Evolutionary conservation across 257 asterid species (phyloP), one percentile per base, ranked within the genome.

Genomic region (Ligustrum vulgare): DNA sequence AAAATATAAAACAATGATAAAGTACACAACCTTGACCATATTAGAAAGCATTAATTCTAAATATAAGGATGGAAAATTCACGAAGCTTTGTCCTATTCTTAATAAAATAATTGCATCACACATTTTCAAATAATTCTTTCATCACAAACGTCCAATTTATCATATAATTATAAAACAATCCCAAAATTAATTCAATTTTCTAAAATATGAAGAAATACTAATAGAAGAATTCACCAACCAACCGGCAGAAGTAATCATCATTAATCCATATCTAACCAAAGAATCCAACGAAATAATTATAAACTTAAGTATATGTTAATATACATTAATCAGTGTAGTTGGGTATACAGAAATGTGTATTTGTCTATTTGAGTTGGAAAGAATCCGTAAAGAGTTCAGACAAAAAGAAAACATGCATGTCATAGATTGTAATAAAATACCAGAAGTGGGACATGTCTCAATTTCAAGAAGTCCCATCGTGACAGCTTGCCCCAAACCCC

Each of bases 381-480:
- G 79, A 62, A 35, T 23, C 70, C 76, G 34, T 74, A 35, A 63
- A 49, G 70, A 20, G 64, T 80, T 76, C 79, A 63, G 71, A 77
- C 75, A 37, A 77, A 78, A 69, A 32, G 83, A 5, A 56, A 0
- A 43, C 75, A 20, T 43, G 81, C 62, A 75, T 25, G 45, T 73
- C 79, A 13, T 75, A 60, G 69, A 80, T 54, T 51, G 25, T 75
- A 35, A 33, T 16, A 69, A 37, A 35, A 2, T 62, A 67, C 69
- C 73, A 34, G 36, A 1, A 11, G 49, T 80, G 87, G 88, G 78
- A 54, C 78, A 86, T 78, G 71, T 73, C 75, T 70, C 85, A 72
- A 37, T 76, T 82, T 75, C 81, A 23, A 82, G 43, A 76, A 73
- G 90, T 85, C 88, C 87, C 88, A 86, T 90, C 91, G 81, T 79